These are phyloP conservation scores for Globisporangium acanthophoron DNA, from an alignment of 352 stramenopile genomes.

Conservation along the genomic window DNA sequence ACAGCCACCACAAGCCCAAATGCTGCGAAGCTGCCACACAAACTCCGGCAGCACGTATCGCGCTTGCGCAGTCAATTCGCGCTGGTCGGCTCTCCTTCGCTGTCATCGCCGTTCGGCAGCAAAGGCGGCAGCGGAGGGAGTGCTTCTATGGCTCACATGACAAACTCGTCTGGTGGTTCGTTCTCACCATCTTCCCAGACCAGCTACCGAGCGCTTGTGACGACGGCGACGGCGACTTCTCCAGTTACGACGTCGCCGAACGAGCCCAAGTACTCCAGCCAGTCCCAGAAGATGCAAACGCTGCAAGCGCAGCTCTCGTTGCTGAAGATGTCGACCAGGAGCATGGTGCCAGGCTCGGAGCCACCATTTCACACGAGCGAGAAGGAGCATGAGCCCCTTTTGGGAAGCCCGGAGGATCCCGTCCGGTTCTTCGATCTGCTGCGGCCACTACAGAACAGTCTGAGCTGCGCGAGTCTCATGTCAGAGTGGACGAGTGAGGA, in stretches of 20 bases:
- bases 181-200: neutral
- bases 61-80: constrained; percentile 41
- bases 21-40: constrained; percentile 36
- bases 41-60: constrained; percentile 47
- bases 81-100: constrained; percentile 2
- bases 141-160: neutral
- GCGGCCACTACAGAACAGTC: constrained; percentile 44
- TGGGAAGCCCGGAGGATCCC: neutral
- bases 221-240: neutral
- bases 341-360: neutral
- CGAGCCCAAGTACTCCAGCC: constrained; percentile 26
- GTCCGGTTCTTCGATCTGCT: constrained; percentile 45
- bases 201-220: neutral
- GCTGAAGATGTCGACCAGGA: constrained; percentile 7
- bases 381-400: neutral
- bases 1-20: neutral
- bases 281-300: constrained; percentile 28
- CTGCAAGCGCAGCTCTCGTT: constrained; percentile 20
- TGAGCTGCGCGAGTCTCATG: constrained; percentile 37
- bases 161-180: neutral
- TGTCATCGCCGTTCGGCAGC: constrained; percentile 10
- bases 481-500: constrained; percentile 29
- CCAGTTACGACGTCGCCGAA: neutral
- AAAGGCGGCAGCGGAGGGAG: neutral
- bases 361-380: neutral